Conservation (phyloP, 768 basidiomycete genomes). For the Russula emetica region DNA sequence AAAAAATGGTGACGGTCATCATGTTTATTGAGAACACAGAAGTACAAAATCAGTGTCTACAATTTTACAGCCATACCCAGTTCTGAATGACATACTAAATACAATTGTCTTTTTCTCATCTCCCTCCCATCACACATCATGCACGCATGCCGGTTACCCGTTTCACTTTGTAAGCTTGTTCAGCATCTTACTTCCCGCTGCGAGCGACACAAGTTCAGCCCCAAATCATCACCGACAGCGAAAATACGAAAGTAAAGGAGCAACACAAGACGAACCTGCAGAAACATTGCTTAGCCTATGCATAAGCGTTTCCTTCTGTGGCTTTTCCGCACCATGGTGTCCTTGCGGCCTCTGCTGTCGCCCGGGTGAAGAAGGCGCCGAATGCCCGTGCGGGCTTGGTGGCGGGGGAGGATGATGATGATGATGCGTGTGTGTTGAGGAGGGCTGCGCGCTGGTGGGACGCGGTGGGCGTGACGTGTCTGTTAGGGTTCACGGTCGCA, state of each 20-base stretch:
- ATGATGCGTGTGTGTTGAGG: neutral
- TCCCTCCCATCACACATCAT: neutral
- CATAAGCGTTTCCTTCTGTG: neutral
- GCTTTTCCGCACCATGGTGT: neutral
- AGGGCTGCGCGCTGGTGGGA: neutral
- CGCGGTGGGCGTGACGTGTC: neutral
- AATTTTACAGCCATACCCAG: neutral
- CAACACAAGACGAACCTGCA: conserved; percentile 12
- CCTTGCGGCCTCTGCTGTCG: neutral
- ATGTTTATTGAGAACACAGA: neutral
- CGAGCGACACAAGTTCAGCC: neutral
- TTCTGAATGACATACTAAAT: neutral
- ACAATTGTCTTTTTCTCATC: neutral
- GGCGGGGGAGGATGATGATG: neutral
- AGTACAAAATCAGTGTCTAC: neutral
- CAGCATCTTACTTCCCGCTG: conserved; percentile 17
- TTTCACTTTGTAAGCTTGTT: conserved; percentile 17
- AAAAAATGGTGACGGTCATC: neutral
- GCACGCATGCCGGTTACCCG: no score
- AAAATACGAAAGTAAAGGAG: neutral
- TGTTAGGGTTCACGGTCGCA: neutral
- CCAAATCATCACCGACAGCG: neutral
- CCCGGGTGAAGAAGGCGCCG: neutral
- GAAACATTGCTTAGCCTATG: conserved; percentile 5
- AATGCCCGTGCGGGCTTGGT: neutral